These are phyloP conservation scores for Sporothrix inflata DNA, from an alignment of 2,329 filamentous ascomycete species.

Conservation along the genomic window DNA sequence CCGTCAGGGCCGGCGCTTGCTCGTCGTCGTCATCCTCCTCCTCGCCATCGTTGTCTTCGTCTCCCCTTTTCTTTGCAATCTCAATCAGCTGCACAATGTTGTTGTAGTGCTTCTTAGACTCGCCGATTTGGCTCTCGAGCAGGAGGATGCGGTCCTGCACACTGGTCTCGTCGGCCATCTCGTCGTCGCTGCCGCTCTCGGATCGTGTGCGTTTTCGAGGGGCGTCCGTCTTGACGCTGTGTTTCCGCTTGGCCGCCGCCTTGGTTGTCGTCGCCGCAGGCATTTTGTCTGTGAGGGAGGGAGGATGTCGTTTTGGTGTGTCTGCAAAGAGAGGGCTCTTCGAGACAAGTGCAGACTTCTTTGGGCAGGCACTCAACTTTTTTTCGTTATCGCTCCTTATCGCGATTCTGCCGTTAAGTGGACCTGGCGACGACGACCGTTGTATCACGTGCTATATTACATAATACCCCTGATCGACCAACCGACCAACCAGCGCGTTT, in stretches of 20 bases:
- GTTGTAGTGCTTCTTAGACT: conserved; percentile 90
- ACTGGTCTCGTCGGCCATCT: conserved; percentile 49
- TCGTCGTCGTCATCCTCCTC: conserved; percentile 12
- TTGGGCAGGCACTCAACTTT: conserved; percentile 5
- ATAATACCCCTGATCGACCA: conserved; percentile 1
- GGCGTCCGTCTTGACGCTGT: conserved; percentile 47
- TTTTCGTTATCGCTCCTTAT: conserved; percentile 26
- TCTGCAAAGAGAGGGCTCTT: background rate
- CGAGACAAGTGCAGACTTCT: conserved; percentile 2
- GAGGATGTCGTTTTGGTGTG: background rate
- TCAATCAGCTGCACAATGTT: conserved; percentile 76
- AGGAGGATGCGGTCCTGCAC: conserved; percentile 67
- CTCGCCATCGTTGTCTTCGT: conserved; percentile 14
- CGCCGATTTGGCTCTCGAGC: conserved; percentile 78
- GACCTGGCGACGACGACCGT: background rate
- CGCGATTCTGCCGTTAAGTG: background rate
- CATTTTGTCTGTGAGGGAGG: conserved; percentile 25
- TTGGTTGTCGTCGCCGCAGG: conserved; percentile 9
- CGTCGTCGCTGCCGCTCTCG: conserved; percentile 52
- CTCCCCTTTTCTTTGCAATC: conserved; percentile 53
- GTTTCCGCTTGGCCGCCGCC: conserved; percentile 55
- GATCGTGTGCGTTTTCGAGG: conserved; percentile 57
- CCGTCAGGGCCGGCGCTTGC: conserved; percentile 57
- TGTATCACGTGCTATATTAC: background rate
- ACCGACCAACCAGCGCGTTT: background rate